phyloP scores from a whole-genome alignment of 176 grass and related monocot species.

The Paspalum vaginatum region DNA sequence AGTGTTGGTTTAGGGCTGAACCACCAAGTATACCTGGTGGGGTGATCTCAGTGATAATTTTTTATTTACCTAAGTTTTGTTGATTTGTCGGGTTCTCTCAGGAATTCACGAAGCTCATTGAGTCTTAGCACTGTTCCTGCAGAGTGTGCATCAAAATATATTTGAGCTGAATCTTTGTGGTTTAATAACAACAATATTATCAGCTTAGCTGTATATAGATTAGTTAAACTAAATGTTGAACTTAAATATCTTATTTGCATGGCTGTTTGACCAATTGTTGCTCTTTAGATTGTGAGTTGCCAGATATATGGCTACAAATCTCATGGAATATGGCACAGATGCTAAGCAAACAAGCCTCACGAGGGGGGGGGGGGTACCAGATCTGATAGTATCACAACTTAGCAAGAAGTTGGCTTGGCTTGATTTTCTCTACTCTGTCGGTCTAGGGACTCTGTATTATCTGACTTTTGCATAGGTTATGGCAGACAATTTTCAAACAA shows the following conservation, averaged over 20 bases:
- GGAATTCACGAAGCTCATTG: neutral
- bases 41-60: neutral
- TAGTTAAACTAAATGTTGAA: neutral
- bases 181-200: neutral
- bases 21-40: neutral
- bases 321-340: neutral
- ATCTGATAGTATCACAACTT: neutral
- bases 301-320: neutral
- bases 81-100: neutral
- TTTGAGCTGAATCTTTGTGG: neutral
- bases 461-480: neutral
- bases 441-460: neutral
- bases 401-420: neutral
- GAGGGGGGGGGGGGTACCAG: too few relatives aligned
- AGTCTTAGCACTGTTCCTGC: neutral
- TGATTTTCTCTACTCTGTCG: neutral
- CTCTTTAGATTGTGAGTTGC: neutral
- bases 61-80: neutral
- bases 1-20: neutral
- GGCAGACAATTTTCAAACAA: neutral
- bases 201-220: neutral
- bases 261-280: neutral
- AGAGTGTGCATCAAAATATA: neutral
- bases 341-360: neutral
- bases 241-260: neutral